Percentiles rank a stretch among this genome's conserved stretches.
Evolutionary conservation across 2,329 filamentous ascomycete genomes (phyloP).

Genomic region (Alternaria gaisen): DNA sequence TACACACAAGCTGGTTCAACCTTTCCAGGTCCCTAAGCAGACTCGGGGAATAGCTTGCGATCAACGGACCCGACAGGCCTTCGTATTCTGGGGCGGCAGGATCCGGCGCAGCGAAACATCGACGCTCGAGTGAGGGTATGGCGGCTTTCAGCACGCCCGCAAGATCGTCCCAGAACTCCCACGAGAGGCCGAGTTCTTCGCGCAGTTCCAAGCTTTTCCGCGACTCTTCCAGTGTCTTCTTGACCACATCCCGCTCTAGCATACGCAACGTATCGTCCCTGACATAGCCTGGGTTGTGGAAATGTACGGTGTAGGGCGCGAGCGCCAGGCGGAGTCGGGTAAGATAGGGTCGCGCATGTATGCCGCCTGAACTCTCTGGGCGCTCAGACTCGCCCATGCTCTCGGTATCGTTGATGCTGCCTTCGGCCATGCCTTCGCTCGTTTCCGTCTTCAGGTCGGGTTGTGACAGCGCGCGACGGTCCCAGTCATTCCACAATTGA

Average conservation of each 20-base stretch:
- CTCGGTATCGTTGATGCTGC: conserved; percentile 21
- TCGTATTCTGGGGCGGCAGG: conserved; percentile 65
- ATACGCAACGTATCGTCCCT: conserved; percentile 67
- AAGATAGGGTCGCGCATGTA: conserved; percentile 47
- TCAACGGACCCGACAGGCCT: conserved; percentile 67
- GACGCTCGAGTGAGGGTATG: conserved; percentile 67
- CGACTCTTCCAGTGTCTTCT: conserved; percentile 67
- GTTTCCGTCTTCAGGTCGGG: conserved; percentile 13
- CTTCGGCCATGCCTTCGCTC: conserved; percentile 11
- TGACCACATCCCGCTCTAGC: conserved; percentile 63
- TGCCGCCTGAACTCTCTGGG: conserved; percentile 22
- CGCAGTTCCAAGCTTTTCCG: conserved; percentile 65
- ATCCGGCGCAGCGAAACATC: conserved; percentile 69
- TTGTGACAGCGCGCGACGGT: conserved; percentile 11
- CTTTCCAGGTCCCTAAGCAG: conserved; percentile 70
- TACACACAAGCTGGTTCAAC: conserved; percentile 68
- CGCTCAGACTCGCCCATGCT: conserved; percentile 23
- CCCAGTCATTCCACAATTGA: conserved; percentile 33
- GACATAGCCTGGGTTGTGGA: conserved; percentile 67
- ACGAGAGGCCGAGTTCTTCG: conserved; percentile 65
- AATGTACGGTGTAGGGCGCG: conserved; percentile 64
- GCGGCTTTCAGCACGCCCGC: conserved; percentile 66
- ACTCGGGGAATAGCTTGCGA: conserved; percentile 66
- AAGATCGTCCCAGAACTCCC: conserved; percentile 68
- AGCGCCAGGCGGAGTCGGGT: conserved; percentile 58